phyloP scores from a whole-genome alignment of 345 rosid genomes.

The Arabis alpina region DNA sequence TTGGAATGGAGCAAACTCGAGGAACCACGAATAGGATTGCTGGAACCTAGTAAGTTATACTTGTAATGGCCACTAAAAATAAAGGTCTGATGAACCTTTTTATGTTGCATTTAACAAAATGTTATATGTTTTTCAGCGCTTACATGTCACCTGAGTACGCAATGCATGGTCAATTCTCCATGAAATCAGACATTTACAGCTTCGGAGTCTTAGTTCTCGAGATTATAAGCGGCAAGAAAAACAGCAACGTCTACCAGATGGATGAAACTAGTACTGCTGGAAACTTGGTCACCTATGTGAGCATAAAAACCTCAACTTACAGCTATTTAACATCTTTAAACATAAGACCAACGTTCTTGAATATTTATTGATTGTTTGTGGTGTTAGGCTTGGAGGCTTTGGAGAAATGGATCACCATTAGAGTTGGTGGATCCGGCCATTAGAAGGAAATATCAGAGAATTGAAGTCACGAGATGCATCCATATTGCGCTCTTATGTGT shows the following conservation, averaged over 20 bases:
- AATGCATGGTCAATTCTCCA: conserved; percentile 36
- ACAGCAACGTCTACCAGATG: conserved; percentile 24
- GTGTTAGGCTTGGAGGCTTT: conserved; percentile 40
- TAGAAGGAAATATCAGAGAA: conserved; percentile 26
- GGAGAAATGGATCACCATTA: conserved; percentile 36
- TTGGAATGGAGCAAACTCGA: conserved; percentile 37
- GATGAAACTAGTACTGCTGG: conserved; percentile 40
- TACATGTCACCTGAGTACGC: conserved; percentile 45
- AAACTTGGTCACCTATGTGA: conserved; percentile 37
- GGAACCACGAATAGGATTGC: conserved; percentile 38
- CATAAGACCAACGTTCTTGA: neutral
- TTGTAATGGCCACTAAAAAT: neutral
- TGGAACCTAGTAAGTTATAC: conserved; percentile 42
- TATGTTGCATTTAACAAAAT: conserved; percentile 14
- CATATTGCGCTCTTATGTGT: conserved; percentile 41
- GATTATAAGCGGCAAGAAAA: conserved; percentile 39
- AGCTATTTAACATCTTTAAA: too few species aligned
- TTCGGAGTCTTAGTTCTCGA: conserved; percentile 41
- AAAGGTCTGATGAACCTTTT: neutral
- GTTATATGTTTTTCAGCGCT: conserved; percentile 31
- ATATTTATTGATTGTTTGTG: neutral
- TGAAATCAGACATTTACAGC: conserved; percentile 37
- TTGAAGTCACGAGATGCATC: conserved; percentile 37
- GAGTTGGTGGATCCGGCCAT: conserved; percentile 33
- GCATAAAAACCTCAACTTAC: neutral